phyloP scores from a whole-genome alignment of 306 rosid genomes.

The Quillaja saponaria region DNA sequence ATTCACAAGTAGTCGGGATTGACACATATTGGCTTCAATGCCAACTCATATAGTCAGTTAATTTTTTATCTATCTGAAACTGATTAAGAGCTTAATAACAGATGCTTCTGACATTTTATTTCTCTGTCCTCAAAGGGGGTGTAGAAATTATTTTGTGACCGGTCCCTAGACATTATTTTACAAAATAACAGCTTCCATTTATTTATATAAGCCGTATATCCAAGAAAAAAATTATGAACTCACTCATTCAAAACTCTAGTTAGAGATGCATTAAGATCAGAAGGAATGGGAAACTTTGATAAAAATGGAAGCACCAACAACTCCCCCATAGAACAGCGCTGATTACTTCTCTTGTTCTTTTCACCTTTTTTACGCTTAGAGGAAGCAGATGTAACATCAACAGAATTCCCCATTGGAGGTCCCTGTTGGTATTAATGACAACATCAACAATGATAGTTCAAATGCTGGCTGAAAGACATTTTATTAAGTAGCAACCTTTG shows the following conservation, averaged over 20 bases:
- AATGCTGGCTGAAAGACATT: constrained; percentile 24
- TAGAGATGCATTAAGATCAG: constrained; percentile 52
- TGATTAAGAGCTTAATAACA: background rate
- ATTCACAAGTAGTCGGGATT: too few species aligned
- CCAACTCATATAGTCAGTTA: too few species aligned
- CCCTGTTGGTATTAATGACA: constrained; percentile 55
- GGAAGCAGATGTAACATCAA: constrained; percentile 46
- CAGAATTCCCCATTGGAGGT: constrained; percentile 52
- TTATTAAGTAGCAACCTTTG: constrained; percentile 56
- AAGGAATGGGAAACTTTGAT: constrained; percentile 81
- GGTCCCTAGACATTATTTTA: constrained; percentile 5
- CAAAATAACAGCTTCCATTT: constrained; percentile 16
- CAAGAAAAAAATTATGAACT: constrained; percentile 42
- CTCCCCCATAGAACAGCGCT: constrained; percentile 69
- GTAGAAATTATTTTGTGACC: constrained; percentile 17
- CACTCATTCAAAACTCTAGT: constrained; percentile 57
- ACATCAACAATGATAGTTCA: constrained; percentile 25
- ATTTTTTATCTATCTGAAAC: too few species aligned
- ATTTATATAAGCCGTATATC: constrained; percentile 16
- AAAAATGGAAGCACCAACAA: constrained; percentile 88
- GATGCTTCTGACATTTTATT: constrained; percentile 7
- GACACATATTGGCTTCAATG: too few species aligned
- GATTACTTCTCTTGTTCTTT: constrained; percentile 54
- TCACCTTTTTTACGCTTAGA: constrained; percentile 82
- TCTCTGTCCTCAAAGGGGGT: constrained; percentile 14